A percentile compares a stretch with the other conserved stretches of the same genome.
Evolutionary conservation across 352 stramenopile genomes (phyloP).

Genomic region (Globisporangium lucens): DNA sequence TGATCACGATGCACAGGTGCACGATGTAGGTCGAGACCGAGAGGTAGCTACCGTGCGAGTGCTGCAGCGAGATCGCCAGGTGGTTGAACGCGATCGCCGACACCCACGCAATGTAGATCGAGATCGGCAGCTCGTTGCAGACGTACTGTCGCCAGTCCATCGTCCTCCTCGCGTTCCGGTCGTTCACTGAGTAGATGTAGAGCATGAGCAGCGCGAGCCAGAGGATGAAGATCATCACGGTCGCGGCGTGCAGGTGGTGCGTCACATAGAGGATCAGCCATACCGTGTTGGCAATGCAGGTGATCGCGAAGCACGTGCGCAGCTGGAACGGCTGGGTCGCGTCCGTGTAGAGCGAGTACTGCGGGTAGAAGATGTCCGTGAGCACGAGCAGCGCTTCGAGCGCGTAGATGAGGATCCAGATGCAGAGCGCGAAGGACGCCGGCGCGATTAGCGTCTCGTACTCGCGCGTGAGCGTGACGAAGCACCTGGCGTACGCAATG

Average conservation of each 20-base stretch:
- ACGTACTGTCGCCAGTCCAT: slow-evolving; percentile 71
- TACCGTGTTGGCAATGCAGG: slow-evolving; percentile 61
- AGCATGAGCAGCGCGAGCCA: slow-evolving; percentile 73
- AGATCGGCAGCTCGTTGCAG: slow-evolving; percentile 73
- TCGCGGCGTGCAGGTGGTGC: slow-evolving; percentile 51
- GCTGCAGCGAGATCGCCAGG: slow-evolving; percentile 65
- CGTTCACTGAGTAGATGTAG: slow-evolving; percentile 79
- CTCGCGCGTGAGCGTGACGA: slow-evolving; percentile 43
- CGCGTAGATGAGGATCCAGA: slow-evolving; percentile 73
- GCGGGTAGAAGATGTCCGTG: slow-evolving; percentile 61
- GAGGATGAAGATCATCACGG: slow-evolving; percentile 59
- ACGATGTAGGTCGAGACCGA: slow-evolving; percentile 59
- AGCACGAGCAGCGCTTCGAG: slow-evolving; percentile 59
- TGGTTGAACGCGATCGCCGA: slow-evolving; percentile 63
- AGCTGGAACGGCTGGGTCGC: slow-evolving; percentile 62
- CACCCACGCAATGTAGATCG: slow-evolving; percentile 80
- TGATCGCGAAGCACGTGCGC: slow-evolving; percentile 57
- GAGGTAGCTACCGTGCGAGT: slow-evolving; percentile 46
- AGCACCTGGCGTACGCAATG: slow-evolving; percentile 55
- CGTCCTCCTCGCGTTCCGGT: slow-evolving; percentile 38
- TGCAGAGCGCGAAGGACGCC: slow-evolving; percentile 49
- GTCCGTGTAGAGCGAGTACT: slow-evolving; percentile 69
- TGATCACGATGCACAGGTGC: slow-evolving; percentile 53
- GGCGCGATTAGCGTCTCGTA: slow-evolving; percentile 77
- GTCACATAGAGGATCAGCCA: slow-evolving; percentile 65